phyloP scores from a whole-genome alignment of 768 basidiomycete genomes.

The Termitomyces bulborhizus region DNA sequence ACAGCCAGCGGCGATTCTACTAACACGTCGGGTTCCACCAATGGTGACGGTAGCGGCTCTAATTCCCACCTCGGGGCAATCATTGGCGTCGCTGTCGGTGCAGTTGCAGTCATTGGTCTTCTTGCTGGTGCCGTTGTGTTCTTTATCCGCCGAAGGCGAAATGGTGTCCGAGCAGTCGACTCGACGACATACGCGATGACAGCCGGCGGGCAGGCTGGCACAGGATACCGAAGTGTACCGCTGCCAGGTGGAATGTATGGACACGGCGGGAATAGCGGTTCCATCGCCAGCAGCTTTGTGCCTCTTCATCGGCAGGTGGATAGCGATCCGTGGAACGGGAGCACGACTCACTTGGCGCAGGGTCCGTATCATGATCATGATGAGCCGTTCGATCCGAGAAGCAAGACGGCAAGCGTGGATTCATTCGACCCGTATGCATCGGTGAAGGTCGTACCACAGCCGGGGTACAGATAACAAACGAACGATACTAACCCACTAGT shows the following conservation, averaged over 20 bases:
- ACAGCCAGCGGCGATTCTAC: not conserved
- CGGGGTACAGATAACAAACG: not conserved
- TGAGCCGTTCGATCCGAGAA: slow-evolving; percentile 9
- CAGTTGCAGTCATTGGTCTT: not conserved
- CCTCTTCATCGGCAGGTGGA: slow-evolving; percentile 58
- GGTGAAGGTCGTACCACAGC: not conserved
- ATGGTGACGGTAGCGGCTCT: not conserved
- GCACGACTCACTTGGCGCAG: slow-evolving; percentile 36
- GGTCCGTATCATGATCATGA: slow-evolving; percentile 30
- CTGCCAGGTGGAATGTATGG: slow-evolving; percentile 22
- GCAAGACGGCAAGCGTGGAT: slow-evolving; percentile 15
- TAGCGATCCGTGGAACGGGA: slow-evolving; percentile 53
- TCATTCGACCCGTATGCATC: slow-evolving; percentile 31
- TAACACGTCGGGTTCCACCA: not conserved
- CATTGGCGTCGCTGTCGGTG: slow-evolving; percentile 7
- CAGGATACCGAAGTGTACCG: slow-evolving; percentile 13
- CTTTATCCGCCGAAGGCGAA: slow-evolving; percentile 36
- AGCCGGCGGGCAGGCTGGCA: slow-evolving; percentile 21
- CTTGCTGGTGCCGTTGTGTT: not conserved
- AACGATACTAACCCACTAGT: not conserved
- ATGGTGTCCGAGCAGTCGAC: not conserved
- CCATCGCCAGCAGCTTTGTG: slow-evolving; percentile 62
- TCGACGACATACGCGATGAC: slow-evolving; percentile 13
- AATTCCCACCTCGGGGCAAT: not conserved
- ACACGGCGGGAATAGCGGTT: slow-evolving; percentile 18